Conservation (phyloP, 139 green algal genomes). For the Chara braunii region DNA sequence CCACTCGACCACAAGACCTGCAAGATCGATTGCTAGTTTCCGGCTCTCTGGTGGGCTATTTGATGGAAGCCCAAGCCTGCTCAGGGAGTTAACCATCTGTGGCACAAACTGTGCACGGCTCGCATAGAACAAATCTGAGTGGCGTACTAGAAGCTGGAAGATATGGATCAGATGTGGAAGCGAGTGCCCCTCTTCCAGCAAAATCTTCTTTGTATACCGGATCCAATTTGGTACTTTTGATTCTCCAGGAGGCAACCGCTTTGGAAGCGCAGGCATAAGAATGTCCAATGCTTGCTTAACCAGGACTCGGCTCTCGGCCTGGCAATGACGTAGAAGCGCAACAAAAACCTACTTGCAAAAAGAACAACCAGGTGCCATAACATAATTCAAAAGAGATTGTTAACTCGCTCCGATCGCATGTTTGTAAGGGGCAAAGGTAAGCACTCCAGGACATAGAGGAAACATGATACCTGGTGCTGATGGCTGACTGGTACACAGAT, state of each 20-base stretch:
- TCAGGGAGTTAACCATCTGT: conserved; percentile 81
- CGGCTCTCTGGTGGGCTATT: conserved; percentile 68
- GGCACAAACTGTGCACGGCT: conserved; percentile 70
- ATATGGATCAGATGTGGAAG: conserved; percentile 72
- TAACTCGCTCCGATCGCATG: too few species aligned
- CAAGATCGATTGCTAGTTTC: conserved; percentile 81
- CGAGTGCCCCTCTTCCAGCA: conserved; percentile 71
- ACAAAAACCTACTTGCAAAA: conserved; percentile 87
- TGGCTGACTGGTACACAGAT: too few species aligned
- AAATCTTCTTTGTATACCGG: conserved; percentile 67
- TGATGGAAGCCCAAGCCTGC: conserved; percentile 55
- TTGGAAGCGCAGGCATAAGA: conserved; percentile 68
- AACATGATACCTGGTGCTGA: too few species aligned
- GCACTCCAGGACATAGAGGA: too few species aligned
- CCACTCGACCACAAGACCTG: conserved; percentile 76
- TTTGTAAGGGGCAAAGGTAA: too few species aligned
- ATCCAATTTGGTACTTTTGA: conserved; percentile 65
- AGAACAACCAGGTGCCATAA: too few species aligned
- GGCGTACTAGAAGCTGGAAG: conserved; percentile 82
- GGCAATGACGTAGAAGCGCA: conserved; percentile 64
- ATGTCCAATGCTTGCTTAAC: conserved; percentile 80
- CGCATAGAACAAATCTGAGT: conserved; percentile 76
- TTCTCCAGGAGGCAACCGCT: conserved; percentile 40
- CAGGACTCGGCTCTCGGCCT: conserved; percentile 62
- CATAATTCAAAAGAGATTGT: too few species aligned